Percentiles rank a stretch among this genome's conserved stretches.
These are phyloP conservation scores for Paecilomyces sp. DNA, from an alignment of 2,329 filamentous ascomycete species.

Conservation along the genomic window DNA sequence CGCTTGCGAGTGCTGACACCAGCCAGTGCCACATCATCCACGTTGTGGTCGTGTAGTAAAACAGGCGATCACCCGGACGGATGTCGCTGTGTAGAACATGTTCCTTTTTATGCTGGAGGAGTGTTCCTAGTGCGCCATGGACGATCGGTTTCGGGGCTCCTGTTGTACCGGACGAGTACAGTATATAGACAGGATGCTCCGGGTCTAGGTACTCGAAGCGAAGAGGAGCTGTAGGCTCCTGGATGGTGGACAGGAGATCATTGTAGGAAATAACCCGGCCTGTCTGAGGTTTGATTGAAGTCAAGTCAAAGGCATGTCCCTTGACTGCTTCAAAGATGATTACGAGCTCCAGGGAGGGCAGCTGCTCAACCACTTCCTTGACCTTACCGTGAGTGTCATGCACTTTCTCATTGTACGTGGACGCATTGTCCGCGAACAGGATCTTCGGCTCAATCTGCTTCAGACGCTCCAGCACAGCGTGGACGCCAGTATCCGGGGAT, in stretches of 20 bases:
- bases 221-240: constrained; percentile 35
- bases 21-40: constrained; percentile 99
- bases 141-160: constrained; percentile 86
- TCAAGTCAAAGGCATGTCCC: constrained; percentile 28
- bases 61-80: constrained; percentile 61
- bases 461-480: constrained; percentile 80
- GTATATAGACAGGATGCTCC: constrained; percentile 84
- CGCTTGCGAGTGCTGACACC: constrained; percentile 74
- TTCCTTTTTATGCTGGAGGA: constrained; percentile 97
- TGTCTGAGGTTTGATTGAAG: constrained; percentile 23
- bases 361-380: constrained; percentile 61
- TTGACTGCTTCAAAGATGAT: constrained; percentile 66
- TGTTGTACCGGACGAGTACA: constrained; percentile 91
- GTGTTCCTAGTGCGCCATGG: constrained; percentile 80
- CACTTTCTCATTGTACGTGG: constrained; percentile 83
- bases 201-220: constrained; percentile 71
- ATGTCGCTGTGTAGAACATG: constrained; percentile 83
- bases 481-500: constrained; percentile 85
- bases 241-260: constrained; percentile 40
- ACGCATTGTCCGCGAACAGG: constrained; percentile 81
- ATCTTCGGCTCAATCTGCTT: constrained; percentile 76
- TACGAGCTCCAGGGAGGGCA: constrained; percentile 62
- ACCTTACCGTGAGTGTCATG: constrained; percentile 78
- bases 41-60: constrained; percentile 91
- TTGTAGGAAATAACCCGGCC: constrained; percentile 36